Base-by-base conservation (phyloP, 2,329 filamentous ascomycete genomes). In the Fusarium agapanthi region DNA sequence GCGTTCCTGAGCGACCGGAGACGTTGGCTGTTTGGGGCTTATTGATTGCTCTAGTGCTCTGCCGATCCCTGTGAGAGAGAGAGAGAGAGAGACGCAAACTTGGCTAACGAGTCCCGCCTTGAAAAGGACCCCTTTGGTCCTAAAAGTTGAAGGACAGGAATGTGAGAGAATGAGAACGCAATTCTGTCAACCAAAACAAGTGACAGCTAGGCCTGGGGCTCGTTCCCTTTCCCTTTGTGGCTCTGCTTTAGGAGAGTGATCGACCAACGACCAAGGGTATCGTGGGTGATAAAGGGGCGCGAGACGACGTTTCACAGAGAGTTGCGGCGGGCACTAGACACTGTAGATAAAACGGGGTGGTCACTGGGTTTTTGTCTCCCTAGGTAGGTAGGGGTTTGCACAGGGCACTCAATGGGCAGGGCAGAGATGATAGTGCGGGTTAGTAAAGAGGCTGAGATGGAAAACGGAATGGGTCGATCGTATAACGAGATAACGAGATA, bases 241-340 rank as follows among this genome's bases (percentile, higher is more conserved):
- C 24, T 50, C 40, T 50, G 24, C 6, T 35, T 35, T 28, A 35
- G 59, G 55, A 54, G 37, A 50, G 43, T 59, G 61, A 67, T 67
- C 45, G 48, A 30, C 41, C 50, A 38, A 37, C 30, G n/a, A 37
- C 34, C 44, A 65, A 65, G 51, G 53, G 34, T 54, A 53, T 53
- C 44, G 59, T 47, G 55, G 44, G 48, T 70, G 71, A 65, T 71
- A 75, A 75, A 73, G 72, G 75, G 75, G 75, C 43, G 72, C 65
- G 56, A 57, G 75, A 74, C 72, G 74, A 74, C 67, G 75, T 77
- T 77, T 77, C 75, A 77, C 74, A 74, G 75, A 66, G 69, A 75
- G 67, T 67, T 72, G 67, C 67, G 60, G 71, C 71, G 65, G 75
- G 48, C 72, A 74, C 74, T 76, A 75, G 60, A 59, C 58, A 54